A percentile compares a stretch with the other conserved stretches of the same genome.
These are phyloP conservation scores for Holtermannia corniformis DNA, from an alignment of 768 basidiomycete genomes.

Conservation along the genomic window DNA sequence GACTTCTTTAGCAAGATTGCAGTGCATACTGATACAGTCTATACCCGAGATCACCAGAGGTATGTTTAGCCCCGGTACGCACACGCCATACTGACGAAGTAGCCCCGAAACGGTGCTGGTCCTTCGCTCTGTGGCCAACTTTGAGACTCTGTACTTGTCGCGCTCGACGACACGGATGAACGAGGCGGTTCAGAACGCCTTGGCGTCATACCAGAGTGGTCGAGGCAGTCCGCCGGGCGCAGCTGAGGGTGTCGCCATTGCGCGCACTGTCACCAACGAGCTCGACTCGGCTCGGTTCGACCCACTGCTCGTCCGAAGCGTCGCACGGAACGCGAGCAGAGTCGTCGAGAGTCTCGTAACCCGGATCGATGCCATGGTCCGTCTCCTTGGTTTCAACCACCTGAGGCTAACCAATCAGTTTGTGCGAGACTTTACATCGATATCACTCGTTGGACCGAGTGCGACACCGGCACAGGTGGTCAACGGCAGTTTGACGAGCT, in stretches of 20 bases:
- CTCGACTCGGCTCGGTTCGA: conserved; percentile 88
- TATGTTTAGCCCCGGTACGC: conserved; percentile 36
- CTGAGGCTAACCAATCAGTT: conserved; percentile 46
- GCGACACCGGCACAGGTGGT: conserved; percentile 68
- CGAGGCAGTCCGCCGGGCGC: conserved; percentile 60
- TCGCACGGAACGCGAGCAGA: conserved; percentile 62
- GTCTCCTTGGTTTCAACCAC: conserved; percentile 27
- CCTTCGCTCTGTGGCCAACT: conserved; percentile 67
- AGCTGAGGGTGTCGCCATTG: conserved; percentile 66
- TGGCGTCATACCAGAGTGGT: conserved; percentile 52
- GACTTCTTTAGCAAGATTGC: conserved; percentile 94
- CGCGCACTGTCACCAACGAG: conserved; percentile 74
- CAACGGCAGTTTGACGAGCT: conserved; percentile 70
- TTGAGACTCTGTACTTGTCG: conserved; percentile 82
- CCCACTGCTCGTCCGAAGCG: conserved; percentile 67
- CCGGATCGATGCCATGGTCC: conserved; percentile 60
- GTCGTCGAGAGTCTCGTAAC: conserved; percentile 61
- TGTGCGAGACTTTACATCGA: conserved; percentile 66
- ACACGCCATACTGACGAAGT: too few species aligned
- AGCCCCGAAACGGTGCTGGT: conserved; percentile 89
- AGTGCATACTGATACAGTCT: conserved; percentile 89
- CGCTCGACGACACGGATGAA: conserved; percentile 73
- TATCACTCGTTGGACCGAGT: conserved; percentile 61
- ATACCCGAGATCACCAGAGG: conserved; percentile 77
- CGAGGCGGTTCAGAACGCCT: conserved; percentile 67